Evolutionary conservation across 495 filamentous ascomycete species (phyloP).

Genomic region (Trichoderma virens): DNA sequence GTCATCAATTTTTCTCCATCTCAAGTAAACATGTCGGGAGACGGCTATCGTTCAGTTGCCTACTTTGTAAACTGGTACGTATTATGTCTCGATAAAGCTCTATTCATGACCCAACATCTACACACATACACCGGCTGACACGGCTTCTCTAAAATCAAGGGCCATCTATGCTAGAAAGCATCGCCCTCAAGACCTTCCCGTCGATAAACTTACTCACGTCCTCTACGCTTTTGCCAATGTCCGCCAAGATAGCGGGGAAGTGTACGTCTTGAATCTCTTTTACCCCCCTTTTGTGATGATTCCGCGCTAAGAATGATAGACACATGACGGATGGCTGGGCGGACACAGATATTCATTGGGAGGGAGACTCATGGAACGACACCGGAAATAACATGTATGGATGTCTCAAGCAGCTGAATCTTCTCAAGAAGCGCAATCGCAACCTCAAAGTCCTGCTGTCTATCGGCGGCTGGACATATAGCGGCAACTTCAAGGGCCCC

Average conservation of each 20-base stretch:
- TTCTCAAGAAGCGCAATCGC: constrained; percentile 81
- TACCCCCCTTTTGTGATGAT: background rate
- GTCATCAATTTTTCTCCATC: background rate
- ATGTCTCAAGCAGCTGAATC: constrained; percentile 86
- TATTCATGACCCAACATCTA: background rate
- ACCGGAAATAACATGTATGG: constrained; percentile 73
- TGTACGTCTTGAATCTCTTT: constrained; percentile 28
- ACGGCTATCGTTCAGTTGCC: constrained; percentile 61
- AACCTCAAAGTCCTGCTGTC: constrained; percentile 87
- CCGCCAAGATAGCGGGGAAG: constrained; percentile 55
- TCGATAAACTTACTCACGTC: constrained; percentile 81
- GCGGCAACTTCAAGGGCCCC: constrained; percentile 71
- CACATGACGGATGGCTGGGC: constrained; percentile 79
- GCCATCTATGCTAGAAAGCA: constrained; percentile 89
- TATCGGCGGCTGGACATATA: constrained; percentile 96
- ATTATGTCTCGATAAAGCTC: too few relatives aligned
- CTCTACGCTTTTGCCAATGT: constrained; percentile 70
- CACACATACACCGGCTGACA: background rate
- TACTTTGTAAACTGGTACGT: constrained; percentile 77
- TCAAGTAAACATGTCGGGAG: background rate
- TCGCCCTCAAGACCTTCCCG: constrained; percentile 79
- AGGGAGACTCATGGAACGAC: constrained; percentile 69
- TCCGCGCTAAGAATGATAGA: constrained; percentile 23
- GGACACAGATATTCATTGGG: constrained; percentile 83
- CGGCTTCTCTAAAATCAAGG: constrained; percentile 24